Evolutionary conservation across 371 early-diverging fungal genomes (phyloP).

Genomic region (Lichtheimia ramosa): DNA sequence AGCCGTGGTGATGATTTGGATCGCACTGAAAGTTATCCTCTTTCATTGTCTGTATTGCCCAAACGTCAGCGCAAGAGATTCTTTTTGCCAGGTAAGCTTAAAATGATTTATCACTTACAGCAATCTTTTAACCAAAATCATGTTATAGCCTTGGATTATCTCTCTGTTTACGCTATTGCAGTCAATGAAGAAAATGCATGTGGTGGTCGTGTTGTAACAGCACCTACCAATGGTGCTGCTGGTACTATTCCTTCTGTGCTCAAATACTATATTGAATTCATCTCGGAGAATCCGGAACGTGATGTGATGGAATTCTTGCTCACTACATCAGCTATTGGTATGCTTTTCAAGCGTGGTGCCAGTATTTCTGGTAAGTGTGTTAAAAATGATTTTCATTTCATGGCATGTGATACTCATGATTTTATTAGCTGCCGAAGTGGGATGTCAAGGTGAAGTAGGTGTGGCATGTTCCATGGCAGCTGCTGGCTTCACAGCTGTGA

Average conservation of each 20-base stretch:
- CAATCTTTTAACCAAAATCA: not conserved
- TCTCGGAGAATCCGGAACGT: constrained; percentile 82
- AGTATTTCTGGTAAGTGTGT: constrained; percentile 66
- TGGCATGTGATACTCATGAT: not conserved
- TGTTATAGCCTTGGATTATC: constrained; percentile 82
- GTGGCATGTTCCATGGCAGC: constrained; percentile 97
- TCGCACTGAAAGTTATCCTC: constrained; percentile 19
- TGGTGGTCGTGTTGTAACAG: constrained; percentile 92
- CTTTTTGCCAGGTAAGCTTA: constrained; percentile 36
- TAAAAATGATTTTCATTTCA: not conserved
- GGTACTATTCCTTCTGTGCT: constrained; percentile 92
- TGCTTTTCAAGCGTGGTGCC: constrained; percentile 95
- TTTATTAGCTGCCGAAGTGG: constrained; percentile 85
- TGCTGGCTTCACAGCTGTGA: constrained; percentile 92
- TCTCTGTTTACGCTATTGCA: constrained; percentile 94
- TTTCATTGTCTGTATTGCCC: constrained; percentile 37
- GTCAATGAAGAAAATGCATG: constrained; percentile 98
- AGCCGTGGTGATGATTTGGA: constrained; percentile 2
- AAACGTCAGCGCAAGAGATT: constrained; percentile 47
- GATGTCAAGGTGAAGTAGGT: constrained; percentile 89
- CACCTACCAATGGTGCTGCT: constrained; percentile 93
- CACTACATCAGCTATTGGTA: constrained; percentile 92
- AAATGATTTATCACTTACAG: not conserved
- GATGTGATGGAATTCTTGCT: constrained; percentile 91
- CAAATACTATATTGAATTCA: constrained; percentile 93